These are phyloP conservation scores for Leishmania martiniquensis DNA, from an alignment of 208 protist genomes.

Conservation along the genomic window DNA sequence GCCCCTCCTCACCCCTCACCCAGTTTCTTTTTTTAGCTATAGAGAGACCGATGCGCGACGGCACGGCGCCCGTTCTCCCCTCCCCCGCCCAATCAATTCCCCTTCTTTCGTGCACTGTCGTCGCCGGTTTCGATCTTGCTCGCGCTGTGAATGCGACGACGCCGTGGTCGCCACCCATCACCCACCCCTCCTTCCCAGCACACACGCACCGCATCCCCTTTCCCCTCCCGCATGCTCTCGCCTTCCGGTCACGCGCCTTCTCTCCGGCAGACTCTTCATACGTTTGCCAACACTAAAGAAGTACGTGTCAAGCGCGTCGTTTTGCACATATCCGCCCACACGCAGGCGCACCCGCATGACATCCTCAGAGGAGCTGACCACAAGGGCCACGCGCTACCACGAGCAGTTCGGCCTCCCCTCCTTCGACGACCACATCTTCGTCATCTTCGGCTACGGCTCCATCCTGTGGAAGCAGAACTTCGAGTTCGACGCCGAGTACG, in stretches of 20 bases:
- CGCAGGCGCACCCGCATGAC: background rate
- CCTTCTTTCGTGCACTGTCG: background rate
- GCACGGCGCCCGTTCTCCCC: background rate
- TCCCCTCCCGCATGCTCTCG: background rate
- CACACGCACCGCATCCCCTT: background rate
- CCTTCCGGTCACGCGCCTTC: background rate
- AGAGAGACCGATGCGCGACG: background rate
- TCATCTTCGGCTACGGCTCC: slow-evolving; percentile 88
- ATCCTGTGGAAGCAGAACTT: slow-evolving; percentile 91
- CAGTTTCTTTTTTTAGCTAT: background rate
- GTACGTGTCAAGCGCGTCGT: background rate
- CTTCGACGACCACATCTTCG: slow-evolving; percentile 51
- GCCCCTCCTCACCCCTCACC: background rate
- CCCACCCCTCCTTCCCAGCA: background rate
- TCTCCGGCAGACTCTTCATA: background rate
- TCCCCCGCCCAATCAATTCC: too few relatives aligned
- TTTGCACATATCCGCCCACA: background rate
- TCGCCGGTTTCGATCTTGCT: background rate
- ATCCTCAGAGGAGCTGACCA: background rate
- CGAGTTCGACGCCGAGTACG: slow-evolving; percentile 61
- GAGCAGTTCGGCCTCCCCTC: slow-evolving; percentile 43
- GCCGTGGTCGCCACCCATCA: background rate
- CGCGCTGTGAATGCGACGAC: background rate
- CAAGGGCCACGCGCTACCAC: slow-evolving; percentile 21
- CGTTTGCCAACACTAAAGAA: background rate